phyloP scores from a whole-genome alignment of 2,329 filamentous ascomycete species.

The Fusarium begoniae region DNA sequence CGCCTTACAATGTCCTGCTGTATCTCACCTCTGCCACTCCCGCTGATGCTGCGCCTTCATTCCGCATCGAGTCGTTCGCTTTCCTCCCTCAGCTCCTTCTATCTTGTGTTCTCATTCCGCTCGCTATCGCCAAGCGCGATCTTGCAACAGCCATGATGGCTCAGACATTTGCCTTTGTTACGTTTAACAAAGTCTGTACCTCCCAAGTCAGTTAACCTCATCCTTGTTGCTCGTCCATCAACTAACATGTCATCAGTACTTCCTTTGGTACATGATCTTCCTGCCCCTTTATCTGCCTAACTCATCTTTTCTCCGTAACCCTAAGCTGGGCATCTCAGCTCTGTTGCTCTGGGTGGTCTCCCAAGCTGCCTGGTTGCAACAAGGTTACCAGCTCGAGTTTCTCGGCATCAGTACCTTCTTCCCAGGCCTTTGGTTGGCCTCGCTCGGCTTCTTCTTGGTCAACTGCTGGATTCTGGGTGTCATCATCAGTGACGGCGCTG shows the following conservation, averaged over 20 bases:
- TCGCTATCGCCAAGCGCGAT: conserved; percentile 81
- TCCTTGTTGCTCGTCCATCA: not conserved
- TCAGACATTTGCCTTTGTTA: conserved; percentile 96
- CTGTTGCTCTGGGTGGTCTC: conserved; percentile 77
- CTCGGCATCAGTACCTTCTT: conserved; percentile 84
- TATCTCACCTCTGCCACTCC: conserved; percentile 80
- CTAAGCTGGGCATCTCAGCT: conserved; percentile 70
- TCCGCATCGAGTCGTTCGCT: conserved; percentile 78
- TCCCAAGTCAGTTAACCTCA: conserved; percentile 76
- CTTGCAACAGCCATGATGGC: conserved; percentile 87
- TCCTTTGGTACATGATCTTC: conserved; percentile 97
- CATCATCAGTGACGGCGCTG: conserved; percentile 72
- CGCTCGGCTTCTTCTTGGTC: conserved; percentile 81
- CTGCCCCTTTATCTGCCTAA: conserved; percentile 88
- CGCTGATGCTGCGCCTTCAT: conserved; percentile 44
- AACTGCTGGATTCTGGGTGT: conserved; percentile 90
- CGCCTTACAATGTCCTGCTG: conserved; percentile 90
- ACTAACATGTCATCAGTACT: conserved; percentile 72
- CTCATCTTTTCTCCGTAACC: conserved; percentile 74
- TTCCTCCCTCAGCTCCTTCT: conserved; percentile 90
- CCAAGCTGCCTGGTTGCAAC: conserved; percentile 80
- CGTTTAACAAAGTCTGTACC: conserved; percentile 99
- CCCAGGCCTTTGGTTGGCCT: conserved; percentile 81
- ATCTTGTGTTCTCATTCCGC: conserved; percentile 77
- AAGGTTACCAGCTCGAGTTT: conserved; percentile 81